Base-by-base conservation (phyloP, 2,329 filamentous ascomycete genomes). In the Xylaria sp. region DNA sequence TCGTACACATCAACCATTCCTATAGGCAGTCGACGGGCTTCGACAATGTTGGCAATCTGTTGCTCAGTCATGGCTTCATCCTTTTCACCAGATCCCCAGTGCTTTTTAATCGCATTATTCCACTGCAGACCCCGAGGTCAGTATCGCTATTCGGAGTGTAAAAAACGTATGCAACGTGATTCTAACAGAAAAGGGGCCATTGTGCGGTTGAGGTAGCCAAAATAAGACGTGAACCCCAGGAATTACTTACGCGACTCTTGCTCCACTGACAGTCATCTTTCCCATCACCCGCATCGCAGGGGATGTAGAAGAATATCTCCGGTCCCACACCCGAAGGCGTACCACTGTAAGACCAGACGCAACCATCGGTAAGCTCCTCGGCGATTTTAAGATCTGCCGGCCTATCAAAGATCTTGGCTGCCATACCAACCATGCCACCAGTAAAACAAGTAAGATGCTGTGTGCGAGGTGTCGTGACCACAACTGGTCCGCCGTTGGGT, bases 381-480 rank as follows among this genome's bases (percentile, higher is more conserved):
- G 88, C 89, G 32, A 88, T 79, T 3, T 84, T 81, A 11, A 91
- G 77, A 58, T 91, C 88, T 2, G 84, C 80, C 0, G 83, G 82
- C 2, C 85, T 82, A 54, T 85, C 77, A 73, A 90, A 90, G 39
- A 90, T 81, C 66, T 85, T 88, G 1, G 87, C 84, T 12, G 84
- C 88, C 69, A 91, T 83, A 9, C 82, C 89, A 3, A 91, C 85
- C 89, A 91, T 91, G 30, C 89, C 89, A 14, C 89, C 89, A 1
- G 84, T 82, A 72, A 90, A 91, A 76, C 89, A 91, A 11, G 85
- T 85, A 1, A 90, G 79, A 76, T 91, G 89, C 45, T 87, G 87
- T 11, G 82, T 78, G 55, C 78, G 78, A 1, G 79, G 74, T 1
- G 79, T 78, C 24, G 72, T 77, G 21, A 73, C 74, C 67, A 75